phyloP scores from a whole-genome alignment of 176 grass and related monocot species.

The Carex pumila region DNA sequence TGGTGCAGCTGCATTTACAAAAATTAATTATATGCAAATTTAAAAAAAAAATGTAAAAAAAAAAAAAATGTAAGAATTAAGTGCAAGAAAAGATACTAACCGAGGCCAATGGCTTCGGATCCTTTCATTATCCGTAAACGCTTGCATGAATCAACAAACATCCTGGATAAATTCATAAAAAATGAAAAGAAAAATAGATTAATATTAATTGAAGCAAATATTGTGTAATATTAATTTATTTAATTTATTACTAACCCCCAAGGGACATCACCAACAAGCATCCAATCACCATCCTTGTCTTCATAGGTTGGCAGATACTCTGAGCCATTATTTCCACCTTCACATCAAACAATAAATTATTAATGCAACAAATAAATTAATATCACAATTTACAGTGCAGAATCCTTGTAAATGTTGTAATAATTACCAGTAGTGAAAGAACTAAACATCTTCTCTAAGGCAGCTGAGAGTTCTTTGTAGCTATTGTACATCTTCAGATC shows the following conservation, averaged over 20 bases:
- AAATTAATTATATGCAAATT: background rate
- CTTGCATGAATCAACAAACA: conserved; percentile 98
- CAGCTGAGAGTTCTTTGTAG: conserved; percentile 83
- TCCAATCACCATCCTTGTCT: conserved; percentile 98
- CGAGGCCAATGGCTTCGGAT: conserved; percentile 92
- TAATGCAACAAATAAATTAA: background rate
- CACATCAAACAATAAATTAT: background rate
- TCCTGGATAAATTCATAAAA: conserved; percentile 42
- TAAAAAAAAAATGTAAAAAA: background rate
- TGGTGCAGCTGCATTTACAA: conserved; percentile 46
- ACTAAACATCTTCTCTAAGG: conserved; percentile 84
- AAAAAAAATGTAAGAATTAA: background rate
- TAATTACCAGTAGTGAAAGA: conserved; percentile 63
- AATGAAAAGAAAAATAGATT: conserved; percentile 17
- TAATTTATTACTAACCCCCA: conserved; percentile 63
- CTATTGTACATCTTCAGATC: conserved; percentile 84
- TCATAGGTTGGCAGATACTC: conserved; percentile 87
- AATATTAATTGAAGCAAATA: background rate
- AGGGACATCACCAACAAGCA: conserved; percentile 90
- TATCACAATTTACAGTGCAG: background rate
- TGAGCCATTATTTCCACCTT: conserved; percentile 39
- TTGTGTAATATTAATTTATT: background rate
- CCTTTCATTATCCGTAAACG: conserved; percentile 98
- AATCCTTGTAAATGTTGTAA: background rate
- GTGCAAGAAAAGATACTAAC: conserved; percentile 36